Percentiles rank a stretch among this genome's conserved stretches.
phyloP scores from a whole-genome alignment of 306 rosid genomes.

The Corylus heterophylla region DNA sequence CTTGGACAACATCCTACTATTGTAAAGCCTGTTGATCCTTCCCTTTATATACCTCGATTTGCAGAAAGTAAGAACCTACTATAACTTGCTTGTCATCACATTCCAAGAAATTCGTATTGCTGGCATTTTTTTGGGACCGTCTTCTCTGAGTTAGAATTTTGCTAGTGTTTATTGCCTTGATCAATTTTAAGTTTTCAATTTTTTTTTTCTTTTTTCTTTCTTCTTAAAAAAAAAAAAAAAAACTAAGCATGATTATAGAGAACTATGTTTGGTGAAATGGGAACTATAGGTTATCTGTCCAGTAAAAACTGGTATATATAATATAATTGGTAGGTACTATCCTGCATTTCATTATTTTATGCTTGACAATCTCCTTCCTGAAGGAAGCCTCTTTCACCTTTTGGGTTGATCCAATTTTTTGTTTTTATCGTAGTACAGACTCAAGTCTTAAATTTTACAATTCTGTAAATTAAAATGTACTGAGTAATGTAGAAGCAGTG shows the following conservation, averaged over 20 bases:
- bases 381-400: not conserved
- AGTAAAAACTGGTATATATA: not conserved
- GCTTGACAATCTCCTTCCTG: not conserved
- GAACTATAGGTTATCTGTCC: not conserved
- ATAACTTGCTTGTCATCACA: not conserved
- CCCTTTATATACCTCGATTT: conserved; percentile 65
- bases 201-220: no score
- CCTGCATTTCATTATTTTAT: not conserved
- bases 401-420: not conserved
- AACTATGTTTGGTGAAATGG: not conserved
- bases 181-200: no score
- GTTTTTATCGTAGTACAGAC: not conserved
- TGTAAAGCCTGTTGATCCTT: conserved; percentile 78
- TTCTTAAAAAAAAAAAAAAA: no score
- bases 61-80: conserved; percentile 55
- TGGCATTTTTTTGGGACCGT: not conserved
- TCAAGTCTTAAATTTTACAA: not conserved
- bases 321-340: not conserved
- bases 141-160: not conserved
- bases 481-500: not conserved
- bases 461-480: not conserved
- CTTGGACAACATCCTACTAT: conserved; percentile 67
- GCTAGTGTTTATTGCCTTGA: not conserved
- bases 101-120: conserved; percentile 6
- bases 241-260: not conserved